A percentile compares a stretch with the other conserved stretches of the same genome.
These are phyloP conservation scores for Esteya vermicola DNA, from an alignment of 2,329 filamentous ascomycete species.

Conservation along the genomic window DNA sequence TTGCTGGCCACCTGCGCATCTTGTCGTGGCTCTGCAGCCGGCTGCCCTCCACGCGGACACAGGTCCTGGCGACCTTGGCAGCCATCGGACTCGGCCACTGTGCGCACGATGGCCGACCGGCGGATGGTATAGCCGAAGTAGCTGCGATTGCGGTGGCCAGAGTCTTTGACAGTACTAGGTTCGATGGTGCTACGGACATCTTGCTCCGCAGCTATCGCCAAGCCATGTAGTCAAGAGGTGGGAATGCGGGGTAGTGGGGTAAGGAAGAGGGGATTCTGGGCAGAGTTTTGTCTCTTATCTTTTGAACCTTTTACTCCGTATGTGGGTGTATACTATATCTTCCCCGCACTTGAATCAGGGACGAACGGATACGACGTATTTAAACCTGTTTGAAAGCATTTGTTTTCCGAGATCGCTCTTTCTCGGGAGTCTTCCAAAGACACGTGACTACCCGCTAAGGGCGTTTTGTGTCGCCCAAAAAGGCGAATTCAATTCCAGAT, in stretches of 20 bases:
- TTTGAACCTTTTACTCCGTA: too few relatives aligned
- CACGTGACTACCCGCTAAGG: too few relatives aligned
- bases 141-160: slow-evolving; percentile 8
- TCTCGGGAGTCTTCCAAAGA: too few relatives aligned
- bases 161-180: slow-evolving; percentile 7
- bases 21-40: slow-evolving; percentile 9
- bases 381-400: too few relatives aligned
- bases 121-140: slow-evolving; percentile 9
- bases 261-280: too few relatives aligned
- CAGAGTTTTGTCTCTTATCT: not conserved
- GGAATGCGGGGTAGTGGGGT: too few relatives aligned
- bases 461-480: too few relatives aligned
- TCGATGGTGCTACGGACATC: slow-evolving; percentile 8
- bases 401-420: too few relatives aligned
- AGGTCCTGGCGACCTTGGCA: slow-evolving; percentile 10
- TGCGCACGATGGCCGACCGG: slow-evolving; percentile 11
- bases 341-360: too few relatives aligned
- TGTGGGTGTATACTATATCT: too few relatives aligned
- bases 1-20: slow-evolving; percentile 11
- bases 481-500: too few relatives aligned
- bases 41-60: slow-evolving; percentile 7
- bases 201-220: slow-evolving; percentile 7
- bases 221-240: not conserved
- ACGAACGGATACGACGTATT: too few relatives aligned
- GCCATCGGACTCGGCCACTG: slow-evolving; percentile 12